phyloP scores from a whole-genome alignment of 441 rosid genomes.

The Syzygium syzygioides region DNA sequence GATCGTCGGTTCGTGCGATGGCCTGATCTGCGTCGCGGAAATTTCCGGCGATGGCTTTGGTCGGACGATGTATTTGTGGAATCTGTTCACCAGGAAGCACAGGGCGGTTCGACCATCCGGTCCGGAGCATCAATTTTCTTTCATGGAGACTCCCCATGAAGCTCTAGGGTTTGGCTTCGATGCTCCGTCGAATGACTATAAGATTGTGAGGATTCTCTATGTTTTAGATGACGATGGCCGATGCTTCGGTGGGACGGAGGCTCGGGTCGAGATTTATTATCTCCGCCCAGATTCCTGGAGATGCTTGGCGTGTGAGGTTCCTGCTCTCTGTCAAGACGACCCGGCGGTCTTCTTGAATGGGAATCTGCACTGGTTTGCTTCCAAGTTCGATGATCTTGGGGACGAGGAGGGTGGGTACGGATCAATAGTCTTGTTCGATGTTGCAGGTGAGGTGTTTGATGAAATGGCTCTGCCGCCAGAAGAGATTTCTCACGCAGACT shows the following conservation, averaged over 20 bases:
- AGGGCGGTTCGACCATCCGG: background rate
- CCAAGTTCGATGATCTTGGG: rapidly evolving
- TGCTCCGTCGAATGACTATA: background rate
- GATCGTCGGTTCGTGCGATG: background rate
- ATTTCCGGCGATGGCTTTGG: rapidly evolving
- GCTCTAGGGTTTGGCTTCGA: background rate
- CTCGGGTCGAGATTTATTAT: background rate
- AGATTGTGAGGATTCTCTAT: background rate
- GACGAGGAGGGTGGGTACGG: background rate
- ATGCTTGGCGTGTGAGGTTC: background rate
- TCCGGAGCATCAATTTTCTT: background rate
- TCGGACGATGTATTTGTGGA: background rate
- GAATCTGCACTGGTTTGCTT: background rate
- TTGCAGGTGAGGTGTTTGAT: background rate
- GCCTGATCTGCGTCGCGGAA: background rate
- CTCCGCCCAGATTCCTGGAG: background rate
- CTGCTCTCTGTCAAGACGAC: rapidly evolving
- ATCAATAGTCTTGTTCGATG: background rate
- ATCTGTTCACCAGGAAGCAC: background rate
- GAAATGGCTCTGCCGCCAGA: background rate
- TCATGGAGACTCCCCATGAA: no score
- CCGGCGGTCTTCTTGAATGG: background rate
- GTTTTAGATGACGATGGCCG: background rate
- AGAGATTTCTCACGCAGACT: background rate
- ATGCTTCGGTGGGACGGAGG: background rate